Base-by-base conservation (phyloP, 495 filamentous ascomycete genomes). In the Penicillium cataractarum region DNA sequence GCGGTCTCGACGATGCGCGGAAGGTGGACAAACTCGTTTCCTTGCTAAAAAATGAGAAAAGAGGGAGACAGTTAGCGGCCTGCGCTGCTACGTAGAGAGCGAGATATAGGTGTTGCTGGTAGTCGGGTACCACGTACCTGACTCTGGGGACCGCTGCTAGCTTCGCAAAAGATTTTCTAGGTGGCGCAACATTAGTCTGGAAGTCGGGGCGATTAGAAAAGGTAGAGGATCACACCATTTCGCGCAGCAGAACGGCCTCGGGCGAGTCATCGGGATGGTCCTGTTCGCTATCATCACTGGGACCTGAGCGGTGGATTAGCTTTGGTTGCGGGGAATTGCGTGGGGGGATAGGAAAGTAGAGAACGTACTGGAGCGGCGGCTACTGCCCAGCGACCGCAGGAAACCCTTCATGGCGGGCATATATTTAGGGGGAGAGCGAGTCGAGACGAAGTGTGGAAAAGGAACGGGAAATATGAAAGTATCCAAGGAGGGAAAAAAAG, bases 1-100 rank as follows among this genome's bases (percentile, higher is more conserved):
- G 94, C 93, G 31, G 88, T 84, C 65, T 98, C 96, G 74, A 99
- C 96, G 65, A 99, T 97, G 29, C 86, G 81, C 7, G 96, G 95
- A n/a, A 99, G 90, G 67, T 91, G 90, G 39, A 97, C 86, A 61
- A 96, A 92, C 78, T 98, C 95, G 68, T 92, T 90, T 63, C 90
- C 91, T 80, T 92, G 74, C 63, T 74, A 49, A 21, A 19, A 21
- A 24, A n/a, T n/a, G n/a, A n/a, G 35, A 19, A 0, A 40, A n/a
- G 27, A 21, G 48, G 44, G 22, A 40, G 51, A 24, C 31, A 29
- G 57, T 58, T 40, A 69, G 61, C 21, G 26, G 6, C n/a, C 32
- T 54, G 51, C 24, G 10, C 6, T 19, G n/a, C 15, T n/a, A 35
- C 4, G 24, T 46, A 33, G 31, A 19, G 24, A 19, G 24, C n/a